These are phyloP conservation scores for Aureobasidium sp. DNA, from an alignment of 2,329 filamentous ascomycete species.

Conservation along the genomic window DNA sequence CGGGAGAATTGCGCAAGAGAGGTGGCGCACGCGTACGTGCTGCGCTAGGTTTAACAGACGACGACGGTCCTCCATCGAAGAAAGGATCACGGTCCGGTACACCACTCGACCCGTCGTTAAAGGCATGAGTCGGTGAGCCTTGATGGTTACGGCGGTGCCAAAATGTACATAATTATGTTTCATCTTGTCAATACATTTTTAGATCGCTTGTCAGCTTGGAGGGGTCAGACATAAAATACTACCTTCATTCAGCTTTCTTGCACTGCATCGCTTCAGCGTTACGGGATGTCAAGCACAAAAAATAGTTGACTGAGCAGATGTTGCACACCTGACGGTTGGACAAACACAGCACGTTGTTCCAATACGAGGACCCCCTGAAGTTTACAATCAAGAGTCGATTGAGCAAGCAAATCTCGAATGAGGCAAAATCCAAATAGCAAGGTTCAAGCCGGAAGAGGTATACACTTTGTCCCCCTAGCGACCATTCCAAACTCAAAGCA, in stretches of 20 bases:
- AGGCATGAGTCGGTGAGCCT: neutral
- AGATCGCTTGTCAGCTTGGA: neutral
- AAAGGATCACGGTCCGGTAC: slow-evolving; percentile 1
- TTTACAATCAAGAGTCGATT: too few species aligned
- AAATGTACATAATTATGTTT: neutral
- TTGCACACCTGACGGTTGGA: too few species aligned
- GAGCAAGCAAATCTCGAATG: too few species aligned
- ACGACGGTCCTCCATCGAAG: slow-evolving; percentile 4
- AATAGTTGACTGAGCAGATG: too few species aligned
- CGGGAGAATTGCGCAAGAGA: slow-evolving; percentile 74
- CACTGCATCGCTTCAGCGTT: too few species aligned
- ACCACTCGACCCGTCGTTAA: neutral
- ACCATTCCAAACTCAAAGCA: too few species aligned
- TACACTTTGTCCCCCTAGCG: too few species aligned
- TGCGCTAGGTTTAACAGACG: slow-evolving; percentile 20
- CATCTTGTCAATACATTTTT: neutral
- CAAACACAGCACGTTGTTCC: too few species aligned
- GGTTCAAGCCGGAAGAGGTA: too few species aligned
- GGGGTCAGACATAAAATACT: neutral
- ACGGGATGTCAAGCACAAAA: too few species aligned
- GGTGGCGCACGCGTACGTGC: slow-evolving; percentile 28
- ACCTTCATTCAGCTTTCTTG: neutral
- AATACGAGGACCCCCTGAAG: too few species aligned
- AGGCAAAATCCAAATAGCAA: too few species aligned
- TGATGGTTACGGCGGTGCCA: neutral